Conservation (phyloP, 208 protist species). For the Spongospora subterranea region DNA sequence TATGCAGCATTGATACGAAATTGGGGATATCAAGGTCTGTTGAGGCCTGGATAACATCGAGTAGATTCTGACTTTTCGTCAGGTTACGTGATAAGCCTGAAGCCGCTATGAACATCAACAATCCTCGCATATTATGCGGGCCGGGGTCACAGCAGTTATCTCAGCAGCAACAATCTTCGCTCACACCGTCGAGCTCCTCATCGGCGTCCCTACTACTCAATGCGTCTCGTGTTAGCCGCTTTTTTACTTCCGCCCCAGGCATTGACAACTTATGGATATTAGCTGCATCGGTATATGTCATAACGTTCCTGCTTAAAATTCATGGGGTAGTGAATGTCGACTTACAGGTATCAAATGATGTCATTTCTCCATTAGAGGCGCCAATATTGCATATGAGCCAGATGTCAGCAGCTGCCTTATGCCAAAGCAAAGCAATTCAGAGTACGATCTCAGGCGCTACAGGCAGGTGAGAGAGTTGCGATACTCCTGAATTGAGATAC, state of each 20-base stretch:
- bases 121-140: background rate
- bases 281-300: background rate
- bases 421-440: background rate
- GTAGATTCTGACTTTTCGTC: background rate
- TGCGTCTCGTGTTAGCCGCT: too few relatives aligned
- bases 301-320: too few relatives aligned
- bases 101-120: background rate
- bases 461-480: background rate
- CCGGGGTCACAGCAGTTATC: background rate
- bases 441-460: background rate
- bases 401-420: background rate
- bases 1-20: background rate
- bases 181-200: background rate
- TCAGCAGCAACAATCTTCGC: background rate
- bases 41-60: background rate
- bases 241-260: background rate
- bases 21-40: background rate
- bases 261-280: background rate
- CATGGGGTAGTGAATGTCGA: too few relatives aligned
- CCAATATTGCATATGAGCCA: background rate
- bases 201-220: background rate
- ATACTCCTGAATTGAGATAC: background rate
- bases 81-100: background rate
- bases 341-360: too few relatives aligned
- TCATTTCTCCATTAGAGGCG: background rate